These are phyloP conservation scores for Colletotrichum musicola DNA, from an alignment of 2,329 filamentous ascomycete species.

Conservation along the genomic window DNA sequence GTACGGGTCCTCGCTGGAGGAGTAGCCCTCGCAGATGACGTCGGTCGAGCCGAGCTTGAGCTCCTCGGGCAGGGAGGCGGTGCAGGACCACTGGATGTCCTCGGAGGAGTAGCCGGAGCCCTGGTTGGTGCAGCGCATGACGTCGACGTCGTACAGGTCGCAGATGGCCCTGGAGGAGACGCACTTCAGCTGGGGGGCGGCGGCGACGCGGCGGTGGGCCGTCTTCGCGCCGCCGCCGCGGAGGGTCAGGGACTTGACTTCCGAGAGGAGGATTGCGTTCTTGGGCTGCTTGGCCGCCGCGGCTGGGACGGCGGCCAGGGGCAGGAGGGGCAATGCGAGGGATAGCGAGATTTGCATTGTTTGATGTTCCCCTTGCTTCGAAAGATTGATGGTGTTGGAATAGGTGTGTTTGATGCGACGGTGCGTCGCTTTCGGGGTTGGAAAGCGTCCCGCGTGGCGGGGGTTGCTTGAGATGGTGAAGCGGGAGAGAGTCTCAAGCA, in stretches of 20 bases:
- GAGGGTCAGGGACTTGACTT: conserved; percentile 83
- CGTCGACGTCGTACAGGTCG: conserved; percentile 78
- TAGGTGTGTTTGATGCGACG: not conserved
- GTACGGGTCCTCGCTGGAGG: conserved; percentile 80
- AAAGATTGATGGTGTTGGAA: not conserved
- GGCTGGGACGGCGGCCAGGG: conserved; percentile 38
- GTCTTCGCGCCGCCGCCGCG: conserved; percentile 74
- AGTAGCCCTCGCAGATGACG: conserved; percentile 93
- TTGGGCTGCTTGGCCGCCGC: conserved; percentile 49
- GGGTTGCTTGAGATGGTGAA: conserved; percentile 4
- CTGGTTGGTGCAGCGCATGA: conserved; percentile 91
- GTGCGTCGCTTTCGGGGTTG: conserved; percentile 5
- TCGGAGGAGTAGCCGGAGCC: conserved; percentile 83
- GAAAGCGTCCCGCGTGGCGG: conserved; percentile 5
- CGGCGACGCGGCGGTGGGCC: conserved; percentile 78
- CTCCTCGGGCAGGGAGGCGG: conserved; percentile 70
- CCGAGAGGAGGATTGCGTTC: conserved; percentile 68
- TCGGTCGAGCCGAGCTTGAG: conserved; percentile 85
- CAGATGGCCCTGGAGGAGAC: conserved; percentile 74
- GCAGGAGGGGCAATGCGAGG: conserved; percentile 38
- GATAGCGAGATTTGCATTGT: conserved; percentile 47
- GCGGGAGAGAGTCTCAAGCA: not conserved
- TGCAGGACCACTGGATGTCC: conserved; percentile 93
- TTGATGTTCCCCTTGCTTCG: not conserved
- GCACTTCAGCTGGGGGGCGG: conserved; percentile 85